Evolutionary conservation across 73 alveolate genomes (phyloP).

Genomic region (Paramecium tetraurelia): DNA sequence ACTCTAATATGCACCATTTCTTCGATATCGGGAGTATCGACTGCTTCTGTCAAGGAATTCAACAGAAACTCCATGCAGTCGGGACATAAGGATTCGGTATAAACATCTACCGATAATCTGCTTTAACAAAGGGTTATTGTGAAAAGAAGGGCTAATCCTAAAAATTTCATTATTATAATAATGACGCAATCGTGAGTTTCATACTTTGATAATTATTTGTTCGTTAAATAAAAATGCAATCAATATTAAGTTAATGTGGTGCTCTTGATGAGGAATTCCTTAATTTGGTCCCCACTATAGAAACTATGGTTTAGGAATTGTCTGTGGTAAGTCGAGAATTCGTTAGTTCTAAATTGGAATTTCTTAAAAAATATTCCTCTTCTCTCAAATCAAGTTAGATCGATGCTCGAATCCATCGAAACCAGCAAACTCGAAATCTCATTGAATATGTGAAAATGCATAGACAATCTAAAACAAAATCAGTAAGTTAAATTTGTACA

Average conservation of each 20-base stretch:
- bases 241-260: not conserved
- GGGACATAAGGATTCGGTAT: slow-evolving; percentile 61
- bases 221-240: slow-evolving; percentile 12
- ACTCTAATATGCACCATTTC: slow-evolving; percentile 46
- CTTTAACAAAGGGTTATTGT: not conserved
- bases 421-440: not conserved
- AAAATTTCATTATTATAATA: not conserved
- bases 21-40: slow-evolving; percentile 41
- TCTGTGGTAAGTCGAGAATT: slow-evolving; percentile 5
- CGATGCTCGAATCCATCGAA: slow-evolving; percentile 38
- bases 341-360: not conserved
- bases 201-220: not conserved
- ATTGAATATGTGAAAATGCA: slow-evolving; percentile 41
- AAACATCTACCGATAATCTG: slow-evolving; percentile 55
- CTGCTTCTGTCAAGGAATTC: slow-evolving; percentile 43
- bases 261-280: not conserved
- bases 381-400: not conserved
- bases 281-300: not conserved
- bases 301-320: not conserved
- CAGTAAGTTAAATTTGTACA: not conserved
- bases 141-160: not conserved
- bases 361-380: not conserved
- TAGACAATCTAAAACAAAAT: slow-evolving; percentile 16
- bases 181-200: not conserved
- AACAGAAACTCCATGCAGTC: slow-evolving; percentile 44